Percentiles rank a stretch among this genome's conserved stretches.
Evolutionary conservation across 2,329 filamentous ascomycete genomes (phyloP).

Genomic region (Colletotrichum truncatum): DNA sequence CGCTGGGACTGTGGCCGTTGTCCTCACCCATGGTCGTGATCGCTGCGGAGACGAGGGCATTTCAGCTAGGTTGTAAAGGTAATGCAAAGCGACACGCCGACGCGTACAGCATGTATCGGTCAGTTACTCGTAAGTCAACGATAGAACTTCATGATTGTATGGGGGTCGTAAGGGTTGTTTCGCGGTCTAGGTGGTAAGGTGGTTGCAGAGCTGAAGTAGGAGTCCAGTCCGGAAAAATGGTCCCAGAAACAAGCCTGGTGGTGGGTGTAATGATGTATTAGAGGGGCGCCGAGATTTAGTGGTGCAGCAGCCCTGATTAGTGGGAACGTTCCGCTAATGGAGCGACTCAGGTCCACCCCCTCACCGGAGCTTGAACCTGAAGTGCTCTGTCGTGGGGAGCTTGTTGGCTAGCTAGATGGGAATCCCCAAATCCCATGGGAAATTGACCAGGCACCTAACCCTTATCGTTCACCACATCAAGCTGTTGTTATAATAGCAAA

Average conservation of each 20-base stretch:
- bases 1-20: constrained; percentile 34
- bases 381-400: neutral
- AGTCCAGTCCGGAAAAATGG: neutral
- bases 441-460: neutral
- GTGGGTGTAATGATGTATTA: constrained; percentile 2
- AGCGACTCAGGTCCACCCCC: constrained; percentile 1
- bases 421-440: constrained; percentile 17
- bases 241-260: neutral
- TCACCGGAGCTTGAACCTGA: neutral
- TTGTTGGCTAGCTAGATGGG: constrained; percentile 6
- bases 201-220: neutral
- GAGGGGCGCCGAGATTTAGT: constrained; percentile 19
- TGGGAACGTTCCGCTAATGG: constrained; percentile 19
- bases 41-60: constrained; percentile 8
- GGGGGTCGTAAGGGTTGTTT: neutral
- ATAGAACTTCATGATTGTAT: neutral
- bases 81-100: neutral
- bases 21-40: constrained; percentile 40
- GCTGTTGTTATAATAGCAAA: too few relatives aligned
- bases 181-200: neutral
- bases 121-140: neutral
- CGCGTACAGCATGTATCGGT: neutral
- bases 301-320: constrained; percentile 23
- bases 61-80: constrained; percentile 18
- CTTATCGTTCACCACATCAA: too few relatives aligned